A percentile compares a stretch with the other conserved stretches of the same genome.
phyloP scores from a whole-genome alignment of 129 eudicot species.

The Ambrosia artemisiifolia region DNA sequence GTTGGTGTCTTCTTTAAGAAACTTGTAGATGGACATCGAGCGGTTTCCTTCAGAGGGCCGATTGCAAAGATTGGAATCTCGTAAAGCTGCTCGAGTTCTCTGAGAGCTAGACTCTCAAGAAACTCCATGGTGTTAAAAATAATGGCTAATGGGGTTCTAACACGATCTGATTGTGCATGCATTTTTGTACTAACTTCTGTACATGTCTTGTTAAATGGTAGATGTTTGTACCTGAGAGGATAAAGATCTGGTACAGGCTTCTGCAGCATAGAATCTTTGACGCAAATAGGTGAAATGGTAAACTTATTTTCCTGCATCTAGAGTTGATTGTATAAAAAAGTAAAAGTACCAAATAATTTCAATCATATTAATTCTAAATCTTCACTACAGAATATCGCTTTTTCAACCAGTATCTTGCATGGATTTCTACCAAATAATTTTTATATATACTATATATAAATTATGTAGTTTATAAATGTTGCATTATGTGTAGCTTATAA shows the following conservation, averaged over 20 bases:
- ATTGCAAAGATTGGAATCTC: slow-evolving; percentile 39
- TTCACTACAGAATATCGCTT: no score
- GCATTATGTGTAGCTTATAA: no score
- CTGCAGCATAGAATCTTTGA: slow-evolving; percentile 25
- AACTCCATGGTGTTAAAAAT: slow-evolving; percentile 55
- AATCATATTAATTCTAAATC: no score
- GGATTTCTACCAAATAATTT: no score
- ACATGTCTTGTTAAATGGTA: slow-evolving; percentile 8
- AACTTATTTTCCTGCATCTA: background rate
- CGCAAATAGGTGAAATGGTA: background rate
- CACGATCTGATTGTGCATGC: slow-evolving; percentile 9
- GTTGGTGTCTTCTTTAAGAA: slow-evolving; percentile 33
- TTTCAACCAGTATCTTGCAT: no score
- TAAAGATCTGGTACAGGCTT: slow-evolving; percentile 37
- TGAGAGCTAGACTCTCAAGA: slow-evolving; percentile 37
- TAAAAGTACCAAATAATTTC: background rate
- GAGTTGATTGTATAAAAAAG: background rate
- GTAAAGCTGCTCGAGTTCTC: slow-evolving; percentile 31
- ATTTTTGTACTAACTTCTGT: slow-evolving; percentile 6
- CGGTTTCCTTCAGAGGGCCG: slow-evolving; percentile 45
- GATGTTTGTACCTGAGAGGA: slow-evolving; percentile 34
- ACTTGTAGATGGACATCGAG: slow-evolving; percentile 33
- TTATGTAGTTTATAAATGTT: no score
- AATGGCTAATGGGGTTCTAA: slow-evolving; percentile 36
- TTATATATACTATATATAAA: no score